phyloP scores from a whole-genome alignment of 768 basidiomycete species.

The Filobasidium floriforme region DNA sequence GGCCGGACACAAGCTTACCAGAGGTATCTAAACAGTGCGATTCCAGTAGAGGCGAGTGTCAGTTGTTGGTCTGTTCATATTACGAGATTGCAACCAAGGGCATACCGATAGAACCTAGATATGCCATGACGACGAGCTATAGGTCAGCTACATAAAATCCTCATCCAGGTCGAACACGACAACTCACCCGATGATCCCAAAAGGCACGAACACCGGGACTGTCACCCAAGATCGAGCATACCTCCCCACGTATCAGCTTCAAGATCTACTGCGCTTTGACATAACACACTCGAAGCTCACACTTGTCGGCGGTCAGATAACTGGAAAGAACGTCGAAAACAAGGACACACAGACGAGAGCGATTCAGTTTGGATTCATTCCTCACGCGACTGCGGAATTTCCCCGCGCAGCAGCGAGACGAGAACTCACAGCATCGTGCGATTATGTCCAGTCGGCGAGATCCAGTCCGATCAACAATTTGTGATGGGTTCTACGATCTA shows the following conservation, averaged over 20 bases:
- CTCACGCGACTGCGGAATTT: too few species aligned
- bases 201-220: conserved; percentile 37
- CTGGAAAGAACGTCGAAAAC: not conserved
- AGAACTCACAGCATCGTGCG: conserved; percentile 12
- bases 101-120: conserved; percentile 6
- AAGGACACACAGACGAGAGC: not conserved
- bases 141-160: not conserved
- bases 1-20: not conserved
- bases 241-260: too few species aligned
- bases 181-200: conserved; percentile 45
- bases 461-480: too few species aligned
- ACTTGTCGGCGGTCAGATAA: conserved; percentile 83
- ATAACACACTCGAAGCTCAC: not conserved
- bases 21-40: not conserved
- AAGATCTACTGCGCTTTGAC: too few species aligned
- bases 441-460: too few species aligned
- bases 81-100: not conserved
- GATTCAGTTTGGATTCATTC: not conserved
- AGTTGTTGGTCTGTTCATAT: too few species aligned
- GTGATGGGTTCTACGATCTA: too few species aligned
- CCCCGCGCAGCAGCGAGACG: not conserved
- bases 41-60: too few species aligned
- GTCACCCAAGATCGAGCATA: conserved; percentile 9
- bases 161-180: not conserved
- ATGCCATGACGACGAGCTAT: not conserved